A percentile compares a stretch with the other conserved stretches of the same genome.
These are phyloP conservation scores for Synchytrium microbalum DNA, from an alignment of 371 early-diverging fungal genomes.

Conservation along the genomic window DNA sequence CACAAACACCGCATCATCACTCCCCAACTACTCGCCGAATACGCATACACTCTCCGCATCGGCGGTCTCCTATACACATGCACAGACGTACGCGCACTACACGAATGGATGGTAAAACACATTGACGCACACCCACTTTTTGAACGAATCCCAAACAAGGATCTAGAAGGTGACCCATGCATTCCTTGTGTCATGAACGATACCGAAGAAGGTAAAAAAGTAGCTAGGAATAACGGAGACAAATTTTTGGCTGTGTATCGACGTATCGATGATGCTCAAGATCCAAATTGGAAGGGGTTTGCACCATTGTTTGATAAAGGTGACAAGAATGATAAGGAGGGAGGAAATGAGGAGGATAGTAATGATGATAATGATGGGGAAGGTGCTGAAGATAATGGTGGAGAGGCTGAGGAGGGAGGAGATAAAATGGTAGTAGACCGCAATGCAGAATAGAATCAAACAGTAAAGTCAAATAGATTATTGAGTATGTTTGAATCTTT, in stretches of 20 bases:
- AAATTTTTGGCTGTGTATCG: slow-evolving; percentile 90
- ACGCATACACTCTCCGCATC: slow-evolving; percentile 81
- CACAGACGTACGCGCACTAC: slow-evolving; percentile 84
- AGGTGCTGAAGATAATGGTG: neutral
- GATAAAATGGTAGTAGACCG: too few species aligned
- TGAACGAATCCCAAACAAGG: slow-evolving; percentile 63
- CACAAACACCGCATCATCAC: slow-evolving; percentile 98
- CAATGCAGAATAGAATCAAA: too few species aligned
- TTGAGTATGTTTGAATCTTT: too few species aligned
- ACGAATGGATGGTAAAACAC: slow-evolving; percentile 94
- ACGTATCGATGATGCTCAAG: slow-evolving; percentile 33
- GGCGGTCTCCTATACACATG: slow-evolving; percentile 95
- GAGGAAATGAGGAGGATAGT: slow-evolving; percentile 12
- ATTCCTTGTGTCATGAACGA: slow-evolving; percentile 71
- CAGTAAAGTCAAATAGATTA: too few species aligned
- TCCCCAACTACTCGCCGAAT: slow-evolving; percentile 81
- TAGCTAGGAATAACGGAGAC: slow-evolving; percentile 85
- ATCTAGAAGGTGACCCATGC: slow-evolving; percentile 77
- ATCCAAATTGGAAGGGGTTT: slow-evolving; percentile 27
- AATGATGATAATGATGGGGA: slow-evolving; percentile 17
- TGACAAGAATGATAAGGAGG: neutral
- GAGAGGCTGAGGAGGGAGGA: too few species aligned
- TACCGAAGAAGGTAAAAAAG: slow-evolving; percentile 97
- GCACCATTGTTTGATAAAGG: slow-evolving; percentile 19
- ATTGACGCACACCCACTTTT: slow-evolving; percentile 91